phyloP scores from a whole-genome alignment of 2,329 filamentous ascomycete genomes.

The Colletotrichum eremochloae region DNA sequence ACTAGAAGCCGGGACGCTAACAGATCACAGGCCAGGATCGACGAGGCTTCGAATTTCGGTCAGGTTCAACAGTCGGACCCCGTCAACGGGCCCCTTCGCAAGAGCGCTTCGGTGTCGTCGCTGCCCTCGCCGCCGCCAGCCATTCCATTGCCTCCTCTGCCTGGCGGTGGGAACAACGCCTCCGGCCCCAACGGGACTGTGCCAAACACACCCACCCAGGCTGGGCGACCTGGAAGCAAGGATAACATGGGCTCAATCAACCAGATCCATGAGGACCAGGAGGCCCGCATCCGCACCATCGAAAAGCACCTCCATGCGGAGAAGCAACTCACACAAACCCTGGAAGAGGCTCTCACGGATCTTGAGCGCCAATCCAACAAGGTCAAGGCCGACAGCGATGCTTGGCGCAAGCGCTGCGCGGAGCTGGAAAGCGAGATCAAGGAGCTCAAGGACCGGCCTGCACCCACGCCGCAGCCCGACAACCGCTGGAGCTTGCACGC shows the following conservation, averaged over 20 bases:
- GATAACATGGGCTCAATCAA: slow-evolving; percentile 74
- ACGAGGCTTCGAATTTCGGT: slow-evolving; percentile 43
- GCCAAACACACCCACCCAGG: slow-evolving; percentile 65
- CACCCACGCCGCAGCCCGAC: slow-evolving; percentile 63
- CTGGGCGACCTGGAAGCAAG: slow-evolving; percentile 82
- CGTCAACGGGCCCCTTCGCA: slow-evolving; percentile 78
- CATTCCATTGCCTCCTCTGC: slow-evolving; percentile 94
- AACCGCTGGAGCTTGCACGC: slow-evolving; percentile 82
- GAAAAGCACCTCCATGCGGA: slow-evolving; percentile 97
- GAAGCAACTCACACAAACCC: slow-evolving; percentile 93
- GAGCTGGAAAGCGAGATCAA: slow-evolving; percentile 81
- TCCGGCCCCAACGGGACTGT: slow-evolving; percentile 55
- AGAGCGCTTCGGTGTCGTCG: slow-evolving; percentile 85
- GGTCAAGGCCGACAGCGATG: slow-evolving; percentile 89
- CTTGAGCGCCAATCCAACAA: slow-evolving; percentile 93
- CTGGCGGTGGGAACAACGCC: slow-evolving; percentile 67
- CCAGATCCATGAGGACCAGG: slow-evolving; percentile 93
- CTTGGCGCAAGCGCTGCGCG: slow-evolving; percentile 88
- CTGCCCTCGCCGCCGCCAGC: slow-evolving; percentile 94
- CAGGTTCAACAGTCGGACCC: slow-evolving; percentile 72
- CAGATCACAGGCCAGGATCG: slow-evolving; percentile 60
- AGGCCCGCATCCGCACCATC: slow-evolving; percentile 93
- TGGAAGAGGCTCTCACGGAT: slow-evolving; percentile 95
- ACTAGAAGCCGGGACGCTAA: slow-evolving; percentile 45
- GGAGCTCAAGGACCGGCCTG: slow-evolving; percentile 68